Evolutionary conservation across 345 rosid species (phyloP), one percentile per base, ranked within the genome.

Genomic region (Firmiana major): DNA sequence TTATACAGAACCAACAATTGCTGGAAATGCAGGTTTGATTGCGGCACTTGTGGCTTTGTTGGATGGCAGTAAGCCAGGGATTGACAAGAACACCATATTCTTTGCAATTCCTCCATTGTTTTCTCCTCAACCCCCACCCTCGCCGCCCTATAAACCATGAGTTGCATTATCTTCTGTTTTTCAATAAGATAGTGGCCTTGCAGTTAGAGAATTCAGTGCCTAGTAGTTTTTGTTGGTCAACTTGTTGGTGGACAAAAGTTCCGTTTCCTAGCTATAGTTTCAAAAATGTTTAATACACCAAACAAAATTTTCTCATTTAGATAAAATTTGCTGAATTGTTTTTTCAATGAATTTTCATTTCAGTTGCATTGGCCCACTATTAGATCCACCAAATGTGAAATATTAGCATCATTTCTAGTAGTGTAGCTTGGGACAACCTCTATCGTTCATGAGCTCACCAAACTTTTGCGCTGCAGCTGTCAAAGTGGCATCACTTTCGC

Each of bases 1-100:
- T 84, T 96, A 92, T 82, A 93, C 98, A 2, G 98, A 92, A 77
- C 99, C 99, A 55, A 93, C 95, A 2, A 86, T 96, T 55, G 98
- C 95, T 0, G 97, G 98, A 16, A 96, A 93, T 78, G 97, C 97
- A 31, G 98, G 99, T 67, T 81, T 93, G 59, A 97, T 91, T 48
- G 97, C 97, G 0, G 97, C 97, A 28, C 94, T 96, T 0, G 88
- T 96, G 76, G 97, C 97, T 31, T 84, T 92, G 73, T 93, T 93
- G 0, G 98, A 98, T 1, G 94, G 89, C 38, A 88, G 82, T 68
- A 82, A 65, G 3, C 49, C 83, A 1, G 83, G 86, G 69, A 90
- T 96, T 28, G 99, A 93, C 88, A 91, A 91, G 84, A 91, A 92
- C 84, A 90, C 99, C 16, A 89, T 93, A 22, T 96, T 96, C 90